Percentiles rank a stretch among this genome's conserved stretches.
Evolutionary conservation across 768 basidiomycete species (phyloP).

Genomic region (Agaricus sinodeliciosus): DNA sequence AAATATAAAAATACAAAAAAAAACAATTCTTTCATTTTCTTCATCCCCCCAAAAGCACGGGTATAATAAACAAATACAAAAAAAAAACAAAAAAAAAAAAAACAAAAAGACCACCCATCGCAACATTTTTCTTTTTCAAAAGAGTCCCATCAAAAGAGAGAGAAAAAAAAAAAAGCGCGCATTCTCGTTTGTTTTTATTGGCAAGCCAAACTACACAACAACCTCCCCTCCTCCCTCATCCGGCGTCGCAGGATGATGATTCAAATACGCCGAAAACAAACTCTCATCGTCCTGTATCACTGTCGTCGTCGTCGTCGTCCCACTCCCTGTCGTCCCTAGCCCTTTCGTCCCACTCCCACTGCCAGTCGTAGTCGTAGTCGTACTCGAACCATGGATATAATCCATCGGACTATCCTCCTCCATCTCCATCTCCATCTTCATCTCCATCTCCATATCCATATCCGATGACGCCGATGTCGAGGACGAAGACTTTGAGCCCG

Average conservation of each 20-base stretch:
- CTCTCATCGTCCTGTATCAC: conserved; percentile 46
- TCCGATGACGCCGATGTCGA: background rate
- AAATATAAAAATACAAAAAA: too few relatives aligned
- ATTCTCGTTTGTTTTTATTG: too few relatives aligned
- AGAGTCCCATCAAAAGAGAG: conserved; percentile 1
- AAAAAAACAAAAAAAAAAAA: too few relatives aligned
- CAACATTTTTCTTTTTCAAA: too few relatives aligned
- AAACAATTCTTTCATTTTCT: too few relatives aligned
- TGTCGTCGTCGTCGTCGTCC: conserved; percentile 16
- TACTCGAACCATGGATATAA: conserved; percentile 48
- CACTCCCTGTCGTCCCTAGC: conserved; percentile 19
- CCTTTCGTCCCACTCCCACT: conserved; percentile 17
- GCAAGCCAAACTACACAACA: conserved; percentile 13
- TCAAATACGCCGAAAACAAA: conserved; percentile 42
- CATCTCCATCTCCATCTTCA: background rate
- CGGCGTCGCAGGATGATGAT: conserved; percentile 22
- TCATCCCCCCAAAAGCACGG: too few relatives aligned
- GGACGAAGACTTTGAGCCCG: background rate
- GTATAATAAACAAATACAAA: too few relatives aligned
- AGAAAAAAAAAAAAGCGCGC: background rate
- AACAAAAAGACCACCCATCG: too few relatives aligned
- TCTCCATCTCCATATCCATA: background rate
- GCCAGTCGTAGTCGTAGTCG: too few relatives aligned
- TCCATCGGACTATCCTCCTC: conserved; percentile 64
- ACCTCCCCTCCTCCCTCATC: conserved; percentile 13